Conservation (phyloP, 192 early-diverging fungal species). For the Radiomyces spectabilis region DNA sequence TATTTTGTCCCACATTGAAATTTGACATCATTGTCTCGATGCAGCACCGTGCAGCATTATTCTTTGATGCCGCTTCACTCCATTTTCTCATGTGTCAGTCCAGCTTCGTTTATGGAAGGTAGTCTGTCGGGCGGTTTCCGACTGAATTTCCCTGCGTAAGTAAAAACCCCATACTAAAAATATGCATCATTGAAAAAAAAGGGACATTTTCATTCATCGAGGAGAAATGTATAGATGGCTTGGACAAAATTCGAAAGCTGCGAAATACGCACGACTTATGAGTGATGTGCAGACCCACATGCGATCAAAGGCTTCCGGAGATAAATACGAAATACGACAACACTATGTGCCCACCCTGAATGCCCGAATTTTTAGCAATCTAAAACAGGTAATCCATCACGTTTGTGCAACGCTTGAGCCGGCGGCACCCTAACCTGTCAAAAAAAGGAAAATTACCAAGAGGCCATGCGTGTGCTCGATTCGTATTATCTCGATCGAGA, state of each 20-base stretch:
- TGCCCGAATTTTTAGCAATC: constrained; percentile 41
- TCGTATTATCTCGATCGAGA: constrained; percentile 87
- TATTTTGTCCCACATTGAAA: no score
- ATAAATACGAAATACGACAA: constrained; percentile 81
- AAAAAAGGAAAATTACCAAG: constrained; percentile 38
- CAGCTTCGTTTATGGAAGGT: constrained; percentile 78
- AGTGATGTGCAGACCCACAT: constrained; percentile 85
- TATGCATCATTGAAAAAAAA: no score
- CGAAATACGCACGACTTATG: constrained; percentile 62
- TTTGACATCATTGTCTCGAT: not conserved
- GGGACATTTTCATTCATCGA: no score
- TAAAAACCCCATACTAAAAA: no score
- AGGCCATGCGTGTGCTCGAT: constrained; percentile 85
- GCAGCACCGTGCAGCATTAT: constrained; percentile 78
- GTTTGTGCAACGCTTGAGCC: no score
- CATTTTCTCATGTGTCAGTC: constrained; percentile 76
- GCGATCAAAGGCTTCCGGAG: constrained; percentile 71
- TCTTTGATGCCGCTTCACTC: constrained; percentile 85
- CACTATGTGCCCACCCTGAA: constrained; percentile 76
- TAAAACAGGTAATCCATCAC: constrained; percentile 12
- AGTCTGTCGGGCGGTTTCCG: constrained; percentile 25
- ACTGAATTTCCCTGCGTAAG: constrained; percentile 33
- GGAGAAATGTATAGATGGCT: no score
- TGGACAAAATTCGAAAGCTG: constrained; percentile 83
- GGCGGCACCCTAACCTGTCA: no score